Base-by-base conservation (phyloP, 148 eudicot genomes). In the Chenopodium album region DNA sequence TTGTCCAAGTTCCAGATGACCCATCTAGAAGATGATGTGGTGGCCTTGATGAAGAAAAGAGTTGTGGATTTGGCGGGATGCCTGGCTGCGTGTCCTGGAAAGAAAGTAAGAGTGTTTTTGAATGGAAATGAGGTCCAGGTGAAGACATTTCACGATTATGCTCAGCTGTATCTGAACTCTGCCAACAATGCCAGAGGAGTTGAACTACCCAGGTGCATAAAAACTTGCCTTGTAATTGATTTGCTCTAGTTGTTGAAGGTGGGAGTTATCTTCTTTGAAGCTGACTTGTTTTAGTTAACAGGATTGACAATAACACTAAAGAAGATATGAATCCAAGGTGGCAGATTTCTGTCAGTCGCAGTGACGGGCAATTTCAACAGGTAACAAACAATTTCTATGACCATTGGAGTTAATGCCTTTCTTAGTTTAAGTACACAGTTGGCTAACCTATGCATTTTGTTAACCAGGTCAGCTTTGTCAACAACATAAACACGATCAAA, bases 351-450 rank as follows among this genome's bases (percentile, higher is more conserved):
- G 85, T 94, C 29, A 88, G 98, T 87, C 83, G 77, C 23, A 90
- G 93, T 78, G 97, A 94, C 28, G 95, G 97, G 29, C 95, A 91
- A 74, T 96, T 96, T 89, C 95, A 96, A 73, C 99, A 96, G 97
- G 99, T 92, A 86, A 17, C 46, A 22, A 3, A 28, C 17, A 66
- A 16, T 44, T 67, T 44, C 41, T 47, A 65, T 62, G 63, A 48
- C 31, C 48, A 7, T 10, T 71, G 20, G 13, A 13, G 48, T 46
- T 28, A 1, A 31, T 54, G 28, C 29, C 34, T 29, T 46, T 47
- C 47, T 26, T 54, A 11, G 16, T 22, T 31, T 20, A 4, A 44
- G 78, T 47, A 6, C 70, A 46, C 7, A 10, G 28, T 65, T 67
- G 9, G 31, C 28, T 66, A 29, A 73, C 47, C 2, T 44, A 34